Percentiles rank a stretch among this genome's conserved stretches.
phyloP scores from a whole-genome alignment of 2,329 filamentous ascomycete species.

The Ophiostoma triangulosporum region DNA sequence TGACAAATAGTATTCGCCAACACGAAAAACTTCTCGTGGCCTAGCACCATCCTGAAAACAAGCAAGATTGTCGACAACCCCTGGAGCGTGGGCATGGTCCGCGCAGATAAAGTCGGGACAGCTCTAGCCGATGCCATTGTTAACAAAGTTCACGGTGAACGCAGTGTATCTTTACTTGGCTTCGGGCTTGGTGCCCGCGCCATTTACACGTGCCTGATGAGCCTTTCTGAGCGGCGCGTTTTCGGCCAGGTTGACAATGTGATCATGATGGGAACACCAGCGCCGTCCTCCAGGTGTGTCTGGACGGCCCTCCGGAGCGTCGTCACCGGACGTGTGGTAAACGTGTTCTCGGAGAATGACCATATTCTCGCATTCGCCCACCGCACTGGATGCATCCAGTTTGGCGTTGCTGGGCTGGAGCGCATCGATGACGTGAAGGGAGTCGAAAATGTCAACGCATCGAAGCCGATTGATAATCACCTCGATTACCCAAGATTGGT shows the following conservation, averaged over 20 bases:
- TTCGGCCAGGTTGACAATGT: constrained; percentile 82
- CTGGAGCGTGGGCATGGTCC: constrained; percentile 61
- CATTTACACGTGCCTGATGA: constrained; percentile 73
- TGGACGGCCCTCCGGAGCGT: constrained; percentile 71
- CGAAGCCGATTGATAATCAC: constrained; percentile 53
- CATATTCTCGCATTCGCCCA: constrained; percentile 82
- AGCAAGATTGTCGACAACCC: constrained; percentile 70
- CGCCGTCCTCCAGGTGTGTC: constrained; percentile 54
- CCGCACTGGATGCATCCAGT: constrained; percentile 66
- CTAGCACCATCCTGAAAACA: constrained; percentile 48
- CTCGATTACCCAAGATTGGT: constrained; percentile 55
- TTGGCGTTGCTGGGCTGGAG: constrained; percentile 75
- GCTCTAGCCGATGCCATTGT: constrained; percentile 71
- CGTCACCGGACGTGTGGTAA: constrained; percentile 73
- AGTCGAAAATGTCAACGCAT: constrained; percentile 56
- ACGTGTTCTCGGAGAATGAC: constrained; percentile 79
- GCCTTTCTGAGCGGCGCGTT: constrained; percentile 63
- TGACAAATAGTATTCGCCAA: background rate
- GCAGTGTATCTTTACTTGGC: constrained; percentile 66
- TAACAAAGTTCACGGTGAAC: constrained; percentile 69
- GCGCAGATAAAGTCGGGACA: constrained; percentile 57
- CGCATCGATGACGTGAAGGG: constrained; percentile 51
- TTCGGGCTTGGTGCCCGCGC: constrained; percentile 72
- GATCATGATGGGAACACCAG: constrained; percentile 70
- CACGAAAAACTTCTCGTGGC: constrained; percentile 30